These are phyloP conservation scores for Venturia effusa DNA, from an alignment of 2,329 filamentous ascomycete species.

Conservation along the genomic window DNA sequence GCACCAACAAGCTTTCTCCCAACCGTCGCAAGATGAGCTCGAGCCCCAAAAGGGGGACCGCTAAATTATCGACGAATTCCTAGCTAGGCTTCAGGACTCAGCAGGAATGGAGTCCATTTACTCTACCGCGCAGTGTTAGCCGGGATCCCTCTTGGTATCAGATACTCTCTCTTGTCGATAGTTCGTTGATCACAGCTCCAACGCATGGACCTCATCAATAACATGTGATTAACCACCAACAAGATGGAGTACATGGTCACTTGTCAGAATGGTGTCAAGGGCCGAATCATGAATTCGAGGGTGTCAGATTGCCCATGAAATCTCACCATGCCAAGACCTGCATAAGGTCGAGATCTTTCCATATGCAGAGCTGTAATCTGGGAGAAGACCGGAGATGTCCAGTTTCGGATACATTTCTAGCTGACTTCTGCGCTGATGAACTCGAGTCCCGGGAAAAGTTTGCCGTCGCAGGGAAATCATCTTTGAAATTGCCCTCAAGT, in stretches of 20 bases:
- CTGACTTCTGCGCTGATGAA: background rate
- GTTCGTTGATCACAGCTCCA: too few relatives aligned
- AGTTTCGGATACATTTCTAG: background rate
- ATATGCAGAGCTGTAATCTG: background rate
- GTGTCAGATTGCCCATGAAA: background rate
- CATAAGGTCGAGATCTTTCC: background rate
- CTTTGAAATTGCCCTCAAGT: background rate
- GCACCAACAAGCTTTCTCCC: background rate
- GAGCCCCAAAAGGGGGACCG: background rate
- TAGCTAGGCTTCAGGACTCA: background rate
- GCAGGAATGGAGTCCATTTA: background rate
- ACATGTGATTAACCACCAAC: too few relatives aligned
- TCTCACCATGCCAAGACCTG: background rate
- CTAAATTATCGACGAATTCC: background rate
- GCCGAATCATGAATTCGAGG: background rate
- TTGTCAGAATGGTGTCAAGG: background rate
- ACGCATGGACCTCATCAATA: too few relatives aligned
- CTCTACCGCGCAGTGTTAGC: background rate
- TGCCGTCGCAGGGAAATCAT: background rate
- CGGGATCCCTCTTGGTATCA: background rate
- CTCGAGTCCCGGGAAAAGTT: background rate
- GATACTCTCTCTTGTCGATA: too few relatives aligned
- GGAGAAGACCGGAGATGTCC: background rate
- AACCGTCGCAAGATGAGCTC: background rate
- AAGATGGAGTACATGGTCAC: background rate